Evolutionary conservation across 805 yeast species (phyloP).

Genomic region (Schizosaccharomyces osmophilus): DNA sequence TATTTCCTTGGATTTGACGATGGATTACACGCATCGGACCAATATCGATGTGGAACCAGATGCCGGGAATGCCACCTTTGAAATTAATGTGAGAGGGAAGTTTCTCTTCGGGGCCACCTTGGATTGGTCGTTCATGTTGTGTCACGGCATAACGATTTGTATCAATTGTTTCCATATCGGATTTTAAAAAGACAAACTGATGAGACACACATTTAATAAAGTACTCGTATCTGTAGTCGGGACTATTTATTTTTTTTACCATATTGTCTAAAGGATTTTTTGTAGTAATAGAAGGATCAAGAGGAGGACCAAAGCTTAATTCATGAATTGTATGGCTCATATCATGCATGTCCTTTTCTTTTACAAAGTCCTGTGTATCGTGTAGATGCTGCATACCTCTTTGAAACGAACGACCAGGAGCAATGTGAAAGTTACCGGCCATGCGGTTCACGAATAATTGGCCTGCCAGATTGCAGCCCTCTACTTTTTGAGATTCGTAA

Average conservation of each 20-base stretch:
- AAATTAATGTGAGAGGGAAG: conserved; percentile 55
- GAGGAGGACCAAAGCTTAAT: conserved; percentile 51
- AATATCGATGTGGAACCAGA: conserved; percentile 70
- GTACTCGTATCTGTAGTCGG: conserved; percentile 42
- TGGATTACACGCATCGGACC: conserved; percentile 81
- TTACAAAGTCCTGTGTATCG: conserved; percentile 47
- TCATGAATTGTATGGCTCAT: conserved; percentile 61
- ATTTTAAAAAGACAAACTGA: conserved; percentile 42
- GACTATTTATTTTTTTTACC: conserved; percentile 19
- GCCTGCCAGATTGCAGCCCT: conserved; percentile 79
- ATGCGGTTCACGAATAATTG: conserved; percentile 58
- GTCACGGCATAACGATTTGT: conserved; percentile 84
- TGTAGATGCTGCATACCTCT: conserved; percentile 44
- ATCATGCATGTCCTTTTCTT: conserved; percentile 27
- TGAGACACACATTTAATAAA: conserved; percentile 79
- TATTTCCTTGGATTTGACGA: conserved; percentile 40
- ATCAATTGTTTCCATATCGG: conserved; percentile 23
- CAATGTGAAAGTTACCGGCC: conserved; percentile 80
- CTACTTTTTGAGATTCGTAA: conserved; percentile 33
- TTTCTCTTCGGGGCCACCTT: conserved; percentile 75
- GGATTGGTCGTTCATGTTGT: conserved; percentile 59
- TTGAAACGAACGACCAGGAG: conserved; percentile 65
- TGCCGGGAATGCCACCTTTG: conserved; percentile 77
- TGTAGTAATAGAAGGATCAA: conserved; percentile 14
- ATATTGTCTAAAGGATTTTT: conserved; percentile 25